These are phyloP conservation scores for Friedmanniomyces endolithicus DNA, from an alignment of 495 filamentous ascomycete species.

Conservation along the genomic window DNA sequence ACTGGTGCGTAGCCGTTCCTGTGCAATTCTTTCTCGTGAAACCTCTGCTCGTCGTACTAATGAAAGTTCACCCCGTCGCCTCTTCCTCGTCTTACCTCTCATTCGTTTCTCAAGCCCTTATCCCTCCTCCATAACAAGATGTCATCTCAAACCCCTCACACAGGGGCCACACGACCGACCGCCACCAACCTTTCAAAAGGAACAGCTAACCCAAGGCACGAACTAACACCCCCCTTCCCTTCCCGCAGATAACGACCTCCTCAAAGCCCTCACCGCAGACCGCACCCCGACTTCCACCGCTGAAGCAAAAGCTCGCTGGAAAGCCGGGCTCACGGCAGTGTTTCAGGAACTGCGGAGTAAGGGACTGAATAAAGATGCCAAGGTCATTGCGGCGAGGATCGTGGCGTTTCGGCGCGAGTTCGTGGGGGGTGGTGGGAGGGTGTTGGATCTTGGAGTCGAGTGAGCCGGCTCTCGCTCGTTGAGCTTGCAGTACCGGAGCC, in stretches of 20 bases:
- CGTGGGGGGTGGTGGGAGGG: conserved; percentile 39
- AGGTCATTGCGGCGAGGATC: conserved; percentile 68
- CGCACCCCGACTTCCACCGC: conserved; percentile 52
- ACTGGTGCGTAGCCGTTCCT: conserved; percentile 58
- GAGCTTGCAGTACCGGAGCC: background rate
- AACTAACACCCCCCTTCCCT: background rate
- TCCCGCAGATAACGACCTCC: conserved; percentile 12
- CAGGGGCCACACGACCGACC: no score
- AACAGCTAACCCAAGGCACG: conserved; percentile 11
- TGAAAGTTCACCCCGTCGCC: no score
- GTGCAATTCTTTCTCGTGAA: background rate
- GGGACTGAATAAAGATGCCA: conserved; percentile 61
- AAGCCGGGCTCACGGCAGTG: conserved; percentile 59
- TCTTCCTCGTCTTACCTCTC: no score
- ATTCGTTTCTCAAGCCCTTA: background rate
- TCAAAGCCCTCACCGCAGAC: conserved; percentile 17
- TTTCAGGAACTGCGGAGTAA: conserved; percentile 62
- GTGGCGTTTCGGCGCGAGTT: conserved; percentile 66
- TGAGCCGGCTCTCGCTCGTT: background rate
- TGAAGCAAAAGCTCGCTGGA: conserved; percentile 60
- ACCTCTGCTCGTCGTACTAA: background rate
- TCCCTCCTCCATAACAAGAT: background rate
- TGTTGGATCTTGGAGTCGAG: conserved; percentile 22
- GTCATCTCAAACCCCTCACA: background rate
- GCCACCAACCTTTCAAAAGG: no score